Evolutionary conservation across 495 filamentous ascomycete genomes (phyloP), one percentile per base, ranked within the genome.

Genomic region (Pyrenula massariospora): DNA sequence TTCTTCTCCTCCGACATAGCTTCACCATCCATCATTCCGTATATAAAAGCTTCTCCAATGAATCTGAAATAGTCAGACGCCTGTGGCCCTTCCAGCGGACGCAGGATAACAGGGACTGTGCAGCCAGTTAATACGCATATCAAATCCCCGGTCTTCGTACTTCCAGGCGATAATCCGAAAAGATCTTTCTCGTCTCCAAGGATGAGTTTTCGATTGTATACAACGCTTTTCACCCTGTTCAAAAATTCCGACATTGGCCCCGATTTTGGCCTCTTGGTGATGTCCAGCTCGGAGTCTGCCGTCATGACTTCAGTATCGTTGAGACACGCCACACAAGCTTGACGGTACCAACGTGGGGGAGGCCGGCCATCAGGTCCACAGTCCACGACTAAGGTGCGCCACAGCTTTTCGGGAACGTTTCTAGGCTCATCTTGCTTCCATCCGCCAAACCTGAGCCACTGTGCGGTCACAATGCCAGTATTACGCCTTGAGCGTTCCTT

Each of bases 371-470:
- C 53, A 48, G 51, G 58, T n/a, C 69, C 68, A 23, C 74, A 54
- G 57, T 75, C 70, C 23, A 64, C 71, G 0, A 77, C 72, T 0
- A 77, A 50, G 0, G 74, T 75, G 1, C 73, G 56, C 73, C 70
- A 75, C 50, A 75, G 70, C 10, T 62, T 62, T 3, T 72, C 69
- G 0, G 68, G 68, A 3, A 66, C n/a, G 24, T 50, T 31, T 61
- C 60, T n/a, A 5, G 20, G 53, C 58, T 64, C 51, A 54, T 25
- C 22, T 31, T 22, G 53, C 10, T 25, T 54, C 53, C 22, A 54
- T 25, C 53, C 53, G 22, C 12, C 31, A 42, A 42, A 42, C 15
- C 31, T 42, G 31, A 42, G 31, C 31, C 31, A 42, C 15, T 42
- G 31, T 42, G 31, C 31, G 15, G 31, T 42, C 31, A 42, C 31